A percentile compares a stretch with the other conserved stretches of the same genome.
These are phyloP conservation scores for Noccaea bulbosa DNA, from an alignment of 345 rosid species.

Conservation along the genomic window DNA sequence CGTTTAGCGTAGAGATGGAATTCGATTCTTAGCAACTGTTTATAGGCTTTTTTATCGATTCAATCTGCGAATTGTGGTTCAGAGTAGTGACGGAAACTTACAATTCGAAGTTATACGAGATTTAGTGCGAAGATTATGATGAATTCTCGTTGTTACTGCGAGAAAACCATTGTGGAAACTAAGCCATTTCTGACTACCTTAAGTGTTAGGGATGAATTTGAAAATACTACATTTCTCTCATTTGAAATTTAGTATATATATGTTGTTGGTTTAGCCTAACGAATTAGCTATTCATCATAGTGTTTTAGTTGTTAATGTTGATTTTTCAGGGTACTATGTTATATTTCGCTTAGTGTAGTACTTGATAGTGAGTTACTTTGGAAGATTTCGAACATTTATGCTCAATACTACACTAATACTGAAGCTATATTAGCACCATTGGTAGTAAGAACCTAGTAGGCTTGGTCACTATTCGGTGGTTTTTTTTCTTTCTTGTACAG, in stretches of 20 bases:
- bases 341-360: background rate
- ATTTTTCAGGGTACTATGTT: background rate
- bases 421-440: background rate
- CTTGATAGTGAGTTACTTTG: constrained; percentile 13
- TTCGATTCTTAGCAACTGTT: constrained; percentile 19
- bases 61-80: background rate
- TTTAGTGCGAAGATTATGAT: background rate
- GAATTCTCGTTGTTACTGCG: constrained; percentile 15
- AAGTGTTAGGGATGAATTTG: constrained; percentile 2
- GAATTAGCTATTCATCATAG: background rate
- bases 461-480: constrained; percentile 13
- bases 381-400: background rate
- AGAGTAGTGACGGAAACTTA: background rate
- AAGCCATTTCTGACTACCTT: background rate
- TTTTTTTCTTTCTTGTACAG: background rate
- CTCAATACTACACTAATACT: background rate
- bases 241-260: background rate
- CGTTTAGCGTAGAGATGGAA: background rate
- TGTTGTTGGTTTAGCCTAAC: constrained; percentile 1
- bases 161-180: background rate
- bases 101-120: background rate
- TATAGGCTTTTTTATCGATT: background rate
- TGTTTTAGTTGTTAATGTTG: background rate
- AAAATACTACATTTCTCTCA: background rate
- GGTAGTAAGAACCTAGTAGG: constrained; percentile 12